Evolutionary conservation across 352 stramenopile species (phyloP), one percentile per base, ranked within the genome.

Genomic region (Pythium insidiosum): DNA sequence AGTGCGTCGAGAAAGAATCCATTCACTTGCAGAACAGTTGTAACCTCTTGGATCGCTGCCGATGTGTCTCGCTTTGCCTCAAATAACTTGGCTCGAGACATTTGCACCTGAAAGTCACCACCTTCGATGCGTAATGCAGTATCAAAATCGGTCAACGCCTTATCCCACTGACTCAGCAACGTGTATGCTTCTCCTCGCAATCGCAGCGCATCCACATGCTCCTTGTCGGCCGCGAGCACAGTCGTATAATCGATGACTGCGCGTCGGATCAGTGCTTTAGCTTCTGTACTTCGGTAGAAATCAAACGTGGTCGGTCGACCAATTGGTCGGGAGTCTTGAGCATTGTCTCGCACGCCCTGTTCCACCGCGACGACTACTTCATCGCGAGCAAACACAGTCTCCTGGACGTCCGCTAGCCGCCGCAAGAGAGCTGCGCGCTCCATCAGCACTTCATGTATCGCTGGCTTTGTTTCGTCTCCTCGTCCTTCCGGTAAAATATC

Each of bases 1-100:
- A 89, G 28, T 9, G 68, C 76, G 34, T 86, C 68, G n/a, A 89
- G 56, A 28, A 87, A 86, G 59, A 87, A 85, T 0, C 73, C 73
- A 42, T 73, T 89, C 6, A 69, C 38, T 36, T 67, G 43, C 21
- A 89, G 43, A 21, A 89, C 69, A 2, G 35, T 35, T 7, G 68
- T 83, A 16, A 87, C 56, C 52, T 84, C 72, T 3, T 60, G 53
- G 26, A 89, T 68, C 13, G 76, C 76, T 9, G 42, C 26, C 25
- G 44, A 47, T 0, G 68, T 45, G 25, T 84, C 56, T 20, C 55
- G 54, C 18, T 71, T 61, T n/a, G 73, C 58, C 10, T 68, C 64
- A 33, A 61, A 68, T 5, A 89, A 43, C 44, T 63, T 74, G 1
- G 73, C 73, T 12, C 68, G 65, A 20, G 71, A 53, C 53, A 89